phyloP scores from a whole-genome alignment of 331 rosid genomes.

The Pyrus hybrid region DNA sequence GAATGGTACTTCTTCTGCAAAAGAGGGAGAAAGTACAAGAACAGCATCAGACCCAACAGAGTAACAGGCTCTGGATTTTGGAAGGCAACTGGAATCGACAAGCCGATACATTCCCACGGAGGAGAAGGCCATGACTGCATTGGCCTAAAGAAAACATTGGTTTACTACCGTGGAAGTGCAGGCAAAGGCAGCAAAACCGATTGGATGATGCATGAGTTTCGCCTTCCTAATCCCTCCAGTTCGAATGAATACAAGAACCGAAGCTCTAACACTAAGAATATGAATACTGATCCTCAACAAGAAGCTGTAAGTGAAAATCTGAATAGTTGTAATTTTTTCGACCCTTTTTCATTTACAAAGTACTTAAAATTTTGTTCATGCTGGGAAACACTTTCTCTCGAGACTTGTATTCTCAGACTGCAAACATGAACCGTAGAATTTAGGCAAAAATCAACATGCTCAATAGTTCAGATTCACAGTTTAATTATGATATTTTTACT shows the following conservation, averaged over 20 bases:
- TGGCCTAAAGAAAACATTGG: constrained; percentile 90
- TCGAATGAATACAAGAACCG: not conserved
- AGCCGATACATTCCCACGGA: constrained; percentile 32
- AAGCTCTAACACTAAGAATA: not conserved
- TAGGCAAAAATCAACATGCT: too few relatives aligned
- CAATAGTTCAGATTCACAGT: too few relatives aligned
- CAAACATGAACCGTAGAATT: not conserved
- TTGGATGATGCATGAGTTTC: constrained; percentile 99
- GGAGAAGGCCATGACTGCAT: constrained; percentile 13
- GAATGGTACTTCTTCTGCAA: constrained; percentile 78
- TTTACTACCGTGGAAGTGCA: constrained; percentile 76
- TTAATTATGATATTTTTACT: too few relatives aligned
- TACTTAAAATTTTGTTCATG: not conserved
- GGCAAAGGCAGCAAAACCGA: constrained; percentile 94
- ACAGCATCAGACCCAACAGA: constrained; percentile 78
- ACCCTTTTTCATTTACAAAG: not conserved
- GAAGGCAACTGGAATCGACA: constrained; percentile 93
- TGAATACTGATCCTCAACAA: constrained; percentile 23
- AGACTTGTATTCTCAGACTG: not conserved
- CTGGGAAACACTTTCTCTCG: not conserved
- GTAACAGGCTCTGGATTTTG: constrained; percentile 87
- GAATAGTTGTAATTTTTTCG: not conserved
- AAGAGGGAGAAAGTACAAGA: constrained; percentile 93
- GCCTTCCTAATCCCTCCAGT: constrained; percentile 39
- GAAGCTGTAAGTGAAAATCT: constrained; percentile 57